A percentile compares a stretch with the other conserved stretches of the same genome.
Evolutionary conservation across 2,329 filamentous ascomycete genomes (phyloP).

Genomic region (Neofusicoccum laricinum): DNA sequence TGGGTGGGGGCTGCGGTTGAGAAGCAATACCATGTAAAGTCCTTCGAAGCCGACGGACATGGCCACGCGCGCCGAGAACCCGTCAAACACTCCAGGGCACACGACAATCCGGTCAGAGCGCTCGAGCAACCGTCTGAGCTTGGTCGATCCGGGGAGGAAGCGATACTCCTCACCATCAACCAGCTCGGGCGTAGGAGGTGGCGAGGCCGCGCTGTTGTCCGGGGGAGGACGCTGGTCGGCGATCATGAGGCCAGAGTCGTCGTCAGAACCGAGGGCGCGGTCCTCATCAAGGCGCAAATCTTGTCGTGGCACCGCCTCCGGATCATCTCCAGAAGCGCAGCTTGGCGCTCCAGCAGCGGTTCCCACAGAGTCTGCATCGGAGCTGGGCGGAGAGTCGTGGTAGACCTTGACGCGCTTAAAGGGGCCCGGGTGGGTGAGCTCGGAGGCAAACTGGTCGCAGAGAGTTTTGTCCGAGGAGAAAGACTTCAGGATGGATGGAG

Average conservation of each 20-base stretch:
- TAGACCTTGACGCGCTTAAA: background rate
- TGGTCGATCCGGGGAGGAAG: background rate
- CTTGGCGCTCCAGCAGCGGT: background rate
- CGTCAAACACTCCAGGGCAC: background rate
- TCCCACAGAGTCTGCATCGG: background rate
- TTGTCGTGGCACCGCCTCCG: background rate
- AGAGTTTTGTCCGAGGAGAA: background rate
- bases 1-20: slow-evolving; percentile 16
- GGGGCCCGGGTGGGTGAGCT: background rate
- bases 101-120: background rate
- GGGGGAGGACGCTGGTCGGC: background rate
- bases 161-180: background rate
- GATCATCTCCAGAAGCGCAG: background rate
- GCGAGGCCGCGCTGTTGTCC: background rate
- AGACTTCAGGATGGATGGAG: background rate
- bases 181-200: background rate
- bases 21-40: slow-evolving; percentile 70
- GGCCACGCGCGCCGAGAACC: slow-evolving; percentile 62
- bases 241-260: background rate
- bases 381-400: background rate
- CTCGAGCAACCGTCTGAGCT: background rate
- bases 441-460: background rate
- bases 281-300: background rate
- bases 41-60: slow-evolving; percentile 60
- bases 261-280: background rate